A percentile compares a stretch with the other conserved stretches of the same genome.
phyloP scores from a whole-genome alignment of 2,329 filamentous ascomycete genomes.

The Dactylonectria macrodidyma region DNA sequence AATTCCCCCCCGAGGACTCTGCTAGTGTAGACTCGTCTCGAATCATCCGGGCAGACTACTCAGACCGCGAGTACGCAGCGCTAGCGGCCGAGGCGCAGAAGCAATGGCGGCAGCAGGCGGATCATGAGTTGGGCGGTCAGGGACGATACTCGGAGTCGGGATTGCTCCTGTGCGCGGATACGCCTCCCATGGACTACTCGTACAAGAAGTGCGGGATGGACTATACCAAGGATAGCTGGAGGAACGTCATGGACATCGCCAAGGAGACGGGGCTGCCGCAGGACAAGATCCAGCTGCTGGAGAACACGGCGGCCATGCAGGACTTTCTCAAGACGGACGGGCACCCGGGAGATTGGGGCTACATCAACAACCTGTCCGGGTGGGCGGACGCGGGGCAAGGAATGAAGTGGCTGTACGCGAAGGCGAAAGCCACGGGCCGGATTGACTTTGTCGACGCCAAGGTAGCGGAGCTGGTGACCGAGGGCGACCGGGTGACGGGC shows the following conservation, averaged over 20 bases:
- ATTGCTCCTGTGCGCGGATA: conserved; percentile 74
- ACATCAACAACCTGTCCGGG: conserved; percentile 80
- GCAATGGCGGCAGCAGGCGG: conserved; percentile 75
- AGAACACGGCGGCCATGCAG: conserved; percentile 61
- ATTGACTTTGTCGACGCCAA: conserved; percentile 69
- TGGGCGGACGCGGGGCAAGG: conserved; percentile 85
- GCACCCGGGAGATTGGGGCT: conserved; percentile 75
- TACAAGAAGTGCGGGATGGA: conserved; percentile 64
- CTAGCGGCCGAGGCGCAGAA: conserved; percentile 80
- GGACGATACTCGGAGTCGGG: conserved; percentile 81
- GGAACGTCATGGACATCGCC: conserved; percentile 71
- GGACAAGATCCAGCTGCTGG: conserved; percentile 62
- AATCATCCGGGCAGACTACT: conserved; percentile 83
- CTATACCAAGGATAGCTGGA: conserved; percentile 73
- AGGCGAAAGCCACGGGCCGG: conserved; percentile 68
- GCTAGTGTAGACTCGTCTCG: conserved; percentile 75
- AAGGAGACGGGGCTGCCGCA: conserved; percentile 54
- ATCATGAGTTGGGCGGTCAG: conserved; percentile 70
- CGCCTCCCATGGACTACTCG: conserved; percentile 49
- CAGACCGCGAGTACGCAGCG: conserved; percentile 80
- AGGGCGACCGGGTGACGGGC: conserved; percentile 65
- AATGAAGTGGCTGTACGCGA: conserved; percentile 75
- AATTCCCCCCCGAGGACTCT: conserved; percentile 73
- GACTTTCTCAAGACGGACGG: conserved; percentile 63
- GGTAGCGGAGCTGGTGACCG: conserved; percentile 59